A percentile compares a stretch with the other conserved stretches of the same genome.
Evolutionary conservation across 805 yeast species (phyloP).

Genomic region (Hermanozyma aechmeae): DNA sequence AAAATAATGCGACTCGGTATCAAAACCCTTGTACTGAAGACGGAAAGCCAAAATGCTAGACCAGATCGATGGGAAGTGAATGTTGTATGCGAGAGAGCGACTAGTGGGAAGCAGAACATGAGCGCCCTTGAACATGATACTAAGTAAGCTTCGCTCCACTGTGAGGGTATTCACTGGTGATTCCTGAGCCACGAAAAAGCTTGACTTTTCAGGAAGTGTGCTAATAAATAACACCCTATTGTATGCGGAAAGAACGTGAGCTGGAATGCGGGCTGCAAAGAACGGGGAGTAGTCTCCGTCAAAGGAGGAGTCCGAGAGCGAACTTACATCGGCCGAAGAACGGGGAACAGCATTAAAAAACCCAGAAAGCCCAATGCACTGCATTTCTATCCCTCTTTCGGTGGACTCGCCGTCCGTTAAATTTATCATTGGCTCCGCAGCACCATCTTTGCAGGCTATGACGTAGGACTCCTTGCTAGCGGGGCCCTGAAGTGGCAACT

Average conservation of each 20-base stretch:
- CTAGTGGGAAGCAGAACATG: neutral
- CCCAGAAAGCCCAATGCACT: too few species aligned
- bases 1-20: constrained; percentile 18
- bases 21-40: neutral
- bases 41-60: constrained; percentile 50
- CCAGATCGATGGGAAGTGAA: constrained; percentile 50
- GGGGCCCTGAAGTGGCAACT: too few species aligned
- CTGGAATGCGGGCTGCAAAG: constrained; percentile 15
- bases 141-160: neutral
- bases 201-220: too few species aligned
- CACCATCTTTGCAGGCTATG: too few species aligned
- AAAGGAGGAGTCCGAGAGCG: constrained; percentile 43
- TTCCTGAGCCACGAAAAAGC: neutral
- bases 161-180: neutral
- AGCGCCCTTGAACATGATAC: neutral
- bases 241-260: too few species aligned
- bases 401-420: too few species aligned
- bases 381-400: too few species aligned
- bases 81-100: constrained; percentile 15
- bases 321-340: constrained; percentile 26
- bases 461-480: too few species aligned
- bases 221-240: too few species aligned
- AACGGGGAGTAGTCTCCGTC: constrained; percentile 45
- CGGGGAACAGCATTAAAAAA: constrained; percentile 37
- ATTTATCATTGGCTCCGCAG: too few species aligned